Conservation (phyloP, 345 rosid genomes). For the Lumnitzera littorea region DNA sequence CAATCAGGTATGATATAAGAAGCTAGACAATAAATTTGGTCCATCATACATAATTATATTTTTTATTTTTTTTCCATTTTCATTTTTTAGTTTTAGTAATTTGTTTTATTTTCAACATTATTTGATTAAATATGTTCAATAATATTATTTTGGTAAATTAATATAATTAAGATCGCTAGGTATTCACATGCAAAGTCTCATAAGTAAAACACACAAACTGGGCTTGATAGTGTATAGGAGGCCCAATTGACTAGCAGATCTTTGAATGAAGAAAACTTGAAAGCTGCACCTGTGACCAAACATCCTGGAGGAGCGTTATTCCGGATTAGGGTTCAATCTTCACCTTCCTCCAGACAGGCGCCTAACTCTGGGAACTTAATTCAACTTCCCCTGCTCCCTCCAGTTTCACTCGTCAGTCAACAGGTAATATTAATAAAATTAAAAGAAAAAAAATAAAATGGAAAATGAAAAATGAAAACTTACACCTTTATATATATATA, state of each 20-base stretch:
- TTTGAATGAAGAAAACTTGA: no score
- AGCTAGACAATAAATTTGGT: no score
- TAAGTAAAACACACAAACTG: neutral
- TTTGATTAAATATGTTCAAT: no score
- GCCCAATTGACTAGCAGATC: no score
- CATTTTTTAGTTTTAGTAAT: no score
- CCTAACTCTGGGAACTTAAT: constrained; percentile 25
- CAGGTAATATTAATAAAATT: constrained; percentile 9
- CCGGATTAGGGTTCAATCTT: constrained; percentile 48
- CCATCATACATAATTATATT: no score
- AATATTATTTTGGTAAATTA: no score
- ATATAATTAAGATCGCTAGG: no score
- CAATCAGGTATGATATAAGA: no score
- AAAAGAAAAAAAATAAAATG: neutral
- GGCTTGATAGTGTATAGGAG: neutral
- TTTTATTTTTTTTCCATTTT: no score
- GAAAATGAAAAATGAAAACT: neutral
- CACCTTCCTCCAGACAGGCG: constrained; percentile 23
- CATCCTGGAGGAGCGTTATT: constrained; percentile 25
- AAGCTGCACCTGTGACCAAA: constrained; percentile 43
- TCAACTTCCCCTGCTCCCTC: constrained; percentile 1
- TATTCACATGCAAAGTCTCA: no score
- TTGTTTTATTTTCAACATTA: no score
- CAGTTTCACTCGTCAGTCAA: neutral
- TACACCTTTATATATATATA: neutral